A percentile compares a stretch with the other conserved stretches of the same genome.
Conservation (phyloP, 1,284 basidiomycete genomes). For the Trametes sp. region DNA sequence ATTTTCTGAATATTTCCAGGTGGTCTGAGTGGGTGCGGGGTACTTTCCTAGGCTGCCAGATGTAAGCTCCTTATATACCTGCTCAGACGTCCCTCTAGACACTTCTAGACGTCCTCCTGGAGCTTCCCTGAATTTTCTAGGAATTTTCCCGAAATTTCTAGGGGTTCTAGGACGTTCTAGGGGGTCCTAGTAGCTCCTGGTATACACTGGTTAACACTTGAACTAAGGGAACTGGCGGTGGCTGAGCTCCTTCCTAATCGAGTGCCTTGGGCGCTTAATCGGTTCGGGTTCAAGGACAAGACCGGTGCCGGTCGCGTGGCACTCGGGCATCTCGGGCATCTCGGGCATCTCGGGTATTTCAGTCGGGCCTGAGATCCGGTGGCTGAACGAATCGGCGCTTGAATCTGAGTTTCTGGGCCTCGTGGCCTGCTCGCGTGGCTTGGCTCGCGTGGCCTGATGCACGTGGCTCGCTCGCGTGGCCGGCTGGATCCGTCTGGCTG, state of each 20-base stretch:
- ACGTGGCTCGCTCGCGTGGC: not conserved
- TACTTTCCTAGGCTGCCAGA: not conserved
- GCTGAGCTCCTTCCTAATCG: not conserved
- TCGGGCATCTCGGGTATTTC: too few species aligned
- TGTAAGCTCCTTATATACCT: not conserved
- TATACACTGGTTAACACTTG: not conserved
- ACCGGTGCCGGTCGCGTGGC: too few species aligned
- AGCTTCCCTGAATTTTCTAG: not conserved
- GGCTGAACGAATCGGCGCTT: too few species aligned
- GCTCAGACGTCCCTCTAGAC: not conserved
- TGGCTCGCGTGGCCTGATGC: too few species aligned
- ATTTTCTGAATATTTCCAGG: not conserved
- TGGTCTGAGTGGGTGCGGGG: too few species aligned
- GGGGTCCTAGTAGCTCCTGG: not conserved
- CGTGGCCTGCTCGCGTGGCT: too few species aligned
- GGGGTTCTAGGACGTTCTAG: not conserved
- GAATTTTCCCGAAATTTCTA: not conserved
- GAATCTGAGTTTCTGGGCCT: not conserved
- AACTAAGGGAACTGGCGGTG: not conserved
- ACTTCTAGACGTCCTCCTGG: not conserved
- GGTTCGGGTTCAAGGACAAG: too few species aligned
- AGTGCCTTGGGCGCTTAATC: not conserved
- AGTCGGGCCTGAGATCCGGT: too few species aligned
- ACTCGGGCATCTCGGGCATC: conserved; percentile 4
- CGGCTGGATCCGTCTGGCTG: too few species aligned